Evolutionary conservation across 106 monocot species (phyloP).

Genomic region (Ottelia alismoides): DNA sequence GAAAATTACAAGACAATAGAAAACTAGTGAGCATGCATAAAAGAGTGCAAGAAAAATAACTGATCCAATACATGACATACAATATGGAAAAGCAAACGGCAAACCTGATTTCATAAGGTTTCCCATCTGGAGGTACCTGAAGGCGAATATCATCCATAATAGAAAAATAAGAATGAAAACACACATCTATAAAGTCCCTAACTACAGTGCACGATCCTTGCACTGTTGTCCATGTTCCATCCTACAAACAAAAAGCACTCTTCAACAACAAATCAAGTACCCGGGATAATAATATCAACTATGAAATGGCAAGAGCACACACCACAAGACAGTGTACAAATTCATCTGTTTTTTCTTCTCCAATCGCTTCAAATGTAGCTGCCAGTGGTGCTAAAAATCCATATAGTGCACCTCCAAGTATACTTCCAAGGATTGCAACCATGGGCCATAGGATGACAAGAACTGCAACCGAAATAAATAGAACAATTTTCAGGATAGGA

Average conservation of each 20-base stretch:
- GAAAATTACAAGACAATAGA: neutral
- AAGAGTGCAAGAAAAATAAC: neutral
- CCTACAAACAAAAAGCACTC: constrained; percentile 7
- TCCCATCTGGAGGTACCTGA: constrained; percentile 10
- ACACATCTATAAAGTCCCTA: constrained; percentile 24
- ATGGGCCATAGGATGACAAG: constrained; percentile 20
- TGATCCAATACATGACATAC: neutral
- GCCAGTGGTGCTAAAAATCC: constrained; percentile 19
- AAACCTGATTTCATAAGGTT: constrained; percentile 11
- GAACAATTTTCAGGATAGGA: constrained; percentile 13
- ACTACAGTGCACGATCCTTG: constrained; percentile 17
- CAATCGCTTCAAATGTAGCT: constrained; percentile 17
- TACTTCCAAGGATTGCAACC: neutral
- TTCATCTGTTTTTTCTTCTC: constrained; percentile 5
- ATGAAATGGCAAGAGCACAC: neutral
- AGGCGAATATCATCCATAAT: constrained; percentile 23
- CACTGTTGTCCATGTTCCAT: constrained; percentile 22
- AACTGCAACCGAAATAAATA: constrained; percentile 6
- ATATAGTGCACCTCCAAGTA: constrained; percentile 9
- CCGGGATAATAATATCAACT: neutral
- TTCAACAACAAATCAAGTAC: neutral
- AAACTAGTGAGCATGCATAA: neutral
- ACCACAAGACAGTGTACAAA: constrained; percentile 19
- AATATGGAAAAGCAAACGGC: too few relatives aligned
- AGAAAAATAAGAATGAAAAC: constrained; percentile 34